phyloP scores from a whole-genome alignment of 768 basidiomycete genomes.

The Tremella yokohamensis region DNA sequence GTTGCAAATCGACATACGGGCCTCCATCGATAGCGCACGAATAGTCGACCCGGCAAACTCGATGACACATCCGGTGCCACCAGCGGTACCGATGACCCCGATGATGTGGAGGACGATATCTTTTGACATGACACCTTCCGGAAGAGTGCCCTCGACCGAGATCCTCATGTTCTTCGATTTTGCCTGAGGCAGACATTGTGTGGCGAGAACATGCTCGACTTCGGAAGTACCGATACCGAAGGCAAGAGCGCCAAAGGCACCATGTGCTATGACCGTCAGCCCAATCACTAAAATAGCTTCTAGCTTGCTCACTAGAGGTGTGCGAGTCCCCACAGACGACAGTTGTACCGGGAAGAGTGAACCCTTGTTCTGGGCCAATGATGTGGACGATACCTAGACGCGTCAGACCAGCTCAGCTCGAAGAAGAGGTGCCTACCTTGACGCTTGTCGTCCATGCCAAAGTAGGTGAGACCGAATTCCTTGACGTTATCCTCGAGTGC shows the following conservation, averaged over 20 bases:
- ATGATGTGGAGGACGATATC: constrained; percentile 89
- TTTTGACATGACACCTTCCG: constrained; percentile 76
- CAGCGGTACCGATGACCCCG: constrained; percentile 86
- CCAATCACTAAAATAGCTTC: background rate
- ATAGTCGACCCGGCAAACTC: constrained; percentile 88
- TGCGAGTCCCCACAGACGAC: constrained; percentile 88
- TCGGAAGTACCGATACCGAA: constrained; percentile 93
- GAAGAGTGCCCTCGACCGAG: constrained; percentile 74
- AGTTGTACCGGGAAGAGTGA: constrained; percentile 61
- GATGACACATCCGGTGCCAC: constrained; percentile 85
- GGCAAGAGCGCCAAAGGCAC: constrained; percentile 86
- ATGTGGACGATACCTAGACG: constrained; percentile 76
- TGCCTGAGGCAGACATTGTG: constrained; percentile 79
- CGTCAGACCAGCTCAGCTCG: background rate
- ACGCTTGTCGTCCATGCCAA: constrained; percentile 81
- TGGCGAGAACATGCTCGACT: constrained; percentile 90
- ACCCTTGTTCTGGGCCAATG: constrained; percentile 91
- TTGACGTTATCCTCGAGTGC: constrained; percentile 86
- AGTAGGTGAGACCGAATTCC: constrained; percentile 86
- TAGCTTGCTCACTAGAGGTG: constrained; percentile 68
- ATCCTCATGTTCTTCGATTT: constrained; percentile 92
- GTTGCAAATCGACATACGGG: constrained; percentile 71
- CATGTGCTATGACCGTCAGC: constrained; percentile 61
- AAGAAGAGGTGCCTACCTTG: constrained; percentile 60
- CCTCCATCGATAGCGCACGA: constrained; percentile 81